Conservation (phyloP, 306 rosid genomes). For the Inga laurina region DNA sequence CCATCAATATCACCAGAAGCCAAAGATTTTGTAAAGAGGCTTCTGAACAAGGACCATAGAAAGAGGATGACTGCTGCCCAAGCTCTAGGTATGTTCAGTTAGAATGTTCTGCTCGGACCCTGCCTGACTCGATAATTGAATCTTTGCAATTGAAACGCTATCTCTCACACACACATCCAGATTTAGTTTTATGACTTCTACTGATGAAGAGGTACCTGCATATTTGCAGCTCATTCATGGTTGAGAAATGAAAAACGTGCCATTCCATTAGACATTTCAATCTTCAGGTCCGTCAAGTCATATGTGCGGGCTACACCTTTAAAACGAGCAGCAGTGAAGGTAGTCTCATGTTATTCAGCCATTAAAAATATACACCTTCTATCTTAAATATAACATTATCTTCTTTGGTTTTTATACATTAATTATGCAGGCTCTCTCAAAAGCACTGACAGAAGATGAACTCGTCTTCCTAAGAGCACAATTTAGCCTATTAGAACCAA, state of each 20-base stretch:
- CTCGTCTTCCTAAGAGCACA: conserved; percentile 81
- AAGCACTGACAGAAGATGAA: conserved; percentile 79
- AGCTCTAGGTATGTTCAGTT: conserved; percentile 70
- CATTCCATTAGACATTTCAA: conserved; percentile 78
- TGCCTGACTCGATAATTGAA: conserved; percentile 9
- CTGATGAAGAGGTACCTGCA: conserved; percentile 33
- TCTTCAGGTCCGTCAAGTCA: conserved; percentile 81
- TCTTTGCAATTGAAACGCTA: conserved; percentile 23
- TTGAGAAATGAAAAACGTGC: conserved; percentile 62
- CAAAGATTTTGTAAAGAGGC: conserved; percentile 91
- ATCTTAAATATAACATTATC: conserved; percentile 19
- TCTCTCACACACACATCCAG: background rate
- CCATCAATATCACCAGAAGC: conserved; percentile 88
- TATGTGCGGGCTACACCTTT: conserved; percentile 79
- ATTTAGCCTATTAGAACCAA: conserved; percentile 81
- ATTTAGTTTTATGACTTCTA: conserved; percentile 19
- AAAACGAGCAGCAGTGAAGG: conserved; percentile 89
- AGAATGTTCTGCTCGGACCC: conserved; percentile 25
- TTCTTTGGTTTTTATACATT: conserved; percentile 19
- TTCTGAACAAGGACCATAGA: conserved; percentile 93
- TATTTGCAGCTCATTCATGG: conserved; percentile 92
- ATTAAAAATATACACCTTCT: conserved; percentile 14
- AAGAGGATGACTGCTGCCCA: conserved; percentile 97
- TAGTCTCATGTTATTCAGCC: conserved; percentile 35
- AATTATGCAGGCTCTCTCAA: conserved; percentile 78